Evolutionary conservation across 202 grass and related monocot species (phyloP).

Genomic region (Bolboschoenoplectus hybrid): DNA sequence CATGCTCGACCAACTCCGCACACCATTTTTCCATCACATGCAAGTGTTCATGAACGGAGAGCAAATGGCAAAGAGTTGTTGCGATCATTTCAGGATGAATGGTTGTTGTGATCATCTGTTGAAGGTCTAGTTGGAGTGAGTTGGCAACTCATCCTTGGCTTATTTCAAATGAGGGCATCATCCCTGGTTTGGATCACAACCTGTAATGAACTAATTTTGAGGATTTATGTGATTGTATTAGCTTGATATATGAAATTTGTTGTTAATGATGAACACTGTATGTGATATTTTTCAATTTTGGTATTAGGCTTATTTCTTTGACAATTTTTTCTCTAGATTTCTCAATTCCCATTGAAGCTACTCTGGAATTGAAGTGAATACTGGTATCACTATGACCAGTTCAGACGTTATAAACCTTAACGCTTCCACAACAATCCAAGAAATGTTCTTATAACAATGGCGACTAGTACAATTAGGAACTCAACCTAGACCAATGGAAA

Average conservation of each 20-base stretch:
- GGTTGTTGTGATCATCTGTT: slow-evolving; percentile 44
- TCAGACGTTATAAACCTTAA: neutral
- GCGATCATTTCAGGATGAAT: slow-evolving; percentile 30
- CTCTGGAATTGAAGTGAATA: neutral
- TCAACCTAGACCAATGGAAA: neutral
- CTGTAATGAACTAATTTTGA: neutral
- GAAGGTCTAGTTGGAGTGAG: slow-evolving; percentile 43
- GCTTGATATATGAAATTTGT: slow-evolving; percentile 1
- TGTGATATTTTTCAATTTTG: slow-evolving; percentile 5
- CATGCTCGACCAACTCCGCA: slow-evolving; percentile 27
- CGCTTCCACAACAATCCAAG: neutral
- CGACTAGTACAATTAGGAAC: neutral
- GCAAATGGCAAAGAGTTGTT: slow-evolving; percentile 6
- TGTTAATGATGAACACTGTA: slow-evolving; percentile 21
- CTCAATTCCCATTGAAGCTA: neutral
- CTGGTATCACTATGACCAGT: neutral
- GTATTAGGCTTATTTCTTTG: neutral
- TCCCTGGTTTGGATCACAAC: neutral
- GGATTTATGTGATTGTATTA: neutral
- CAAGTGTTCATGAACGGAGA: slow-evolving; percentile 36
- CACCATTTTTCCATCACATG: slow-evolving; percentile 38
- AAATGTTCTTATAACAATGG: neutral
- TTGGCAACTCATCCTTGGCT: neutral
- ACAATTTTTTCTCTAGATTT: neutral
- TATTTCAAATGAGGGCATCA: slow-evolving; percentile 11